Conservation (phyloP, 2,329 filamentous ascomycete species). For the Phoma herbarum region DNA sequence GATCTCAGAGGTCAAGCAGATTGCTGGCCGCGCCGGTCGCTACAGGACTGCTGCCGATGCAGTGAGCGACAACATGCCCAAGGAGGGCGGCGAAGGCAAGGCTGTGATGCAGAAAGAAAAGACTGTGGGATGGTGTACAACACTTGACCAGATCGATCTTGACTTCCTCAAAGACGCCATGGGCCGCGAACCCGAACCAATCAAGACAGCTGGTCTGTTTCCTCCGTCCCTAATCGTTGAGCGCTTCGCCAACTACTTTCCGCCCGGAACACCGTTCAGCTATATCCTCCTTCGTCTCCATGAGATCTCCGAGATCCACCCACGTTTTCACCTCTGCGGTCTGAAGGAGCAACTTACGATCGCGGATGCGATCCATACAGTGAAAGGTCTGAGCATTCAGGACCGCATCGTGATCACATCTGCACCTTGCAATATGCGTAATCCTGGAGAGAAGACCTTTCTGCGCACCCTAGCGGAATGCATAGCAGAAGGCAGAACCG, state of each 20-base stretch:
- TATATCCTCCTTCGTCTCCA: slow-evolving; percentile 81
- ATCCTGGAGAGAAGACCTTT: slow-evolving; percentile 57
- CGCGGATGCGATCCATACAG: slow-evolving; percentile 77
- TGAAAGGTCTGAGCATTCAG: slow-evolving; percentile 70
- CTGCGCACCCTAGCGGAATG: slow-evolving; percentile 72
- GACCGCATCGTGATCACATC: slow-evolving; percentile 81
- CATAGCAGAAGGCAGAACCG: slow-evolving; percentile 72
- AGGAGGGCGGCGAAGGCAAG: slow-evolving; percentile 11
- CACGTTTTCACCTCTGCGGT: slow-evolving; percentile 75
- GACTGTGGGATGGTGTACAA: slow-evolving; percentile 78
- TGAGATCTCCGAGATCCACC: slow-evolving; percentile 70
- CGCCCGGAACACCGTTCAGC: slow-evolving; percentile 79
- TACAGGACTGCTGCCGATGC: slow-evolving; percentile 76
- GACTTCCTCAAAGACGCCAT: slow-evolving; percentile 70
- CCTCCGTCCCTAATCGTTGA: slow-evolving; percentile 77
- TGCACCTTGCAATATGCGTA: slow-evolving; percentile 70
- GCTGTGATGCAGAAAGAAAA: slow-evolving; percentile 13
- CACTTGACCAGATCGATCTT: slow-evolving; percentile 76
- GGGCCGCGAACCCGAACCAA: slow-evolving; percentile 67
- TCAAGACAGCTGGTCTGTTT: slow-evolving; percentile 75
- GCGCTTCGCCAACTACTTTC: slow-evolving; percentile 82
- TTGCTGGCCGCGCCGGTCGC: slow-evolving; percentile 89
- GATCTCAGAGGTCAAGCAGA: slow-evolving; percentile 89
- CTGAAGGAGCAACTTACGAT: slow-evolving; percentile 70
- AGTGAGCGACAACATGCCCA: slow-evolving; percentile 34